These are phyloP conservation scores for Hordeum marinum DNA, from an alignment of 176 grass and related monocot genomes.

Conservation along the genomic window DNA sequence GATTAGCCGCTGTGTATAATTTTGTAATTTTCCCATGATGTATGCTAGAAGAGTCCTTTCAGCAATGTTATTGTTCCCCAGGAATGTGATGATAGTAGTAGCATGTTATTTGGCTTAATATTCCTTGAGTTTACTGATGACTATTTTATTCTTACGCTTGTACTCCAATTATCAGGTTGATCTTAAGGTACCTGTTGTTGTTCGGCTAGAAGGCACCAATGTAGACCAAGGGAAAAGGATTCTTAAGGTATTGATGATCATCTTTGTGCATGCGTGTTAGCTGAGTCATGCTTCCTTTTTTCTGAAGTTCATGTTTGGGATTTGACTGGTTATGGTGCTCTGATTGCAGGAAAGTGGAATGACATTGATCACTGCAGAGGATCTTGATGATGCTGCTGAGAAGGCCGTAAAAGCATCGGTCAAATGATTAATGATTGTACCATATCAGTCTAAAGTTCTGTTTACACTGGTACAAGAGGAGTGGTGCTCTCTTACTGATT, in stretches of 20 bases:
- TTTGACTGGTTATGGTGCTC: conserved; percentile 13
- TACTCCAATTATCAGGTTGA: conserved; percentile 50
- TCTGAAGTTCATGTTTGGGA: neutral
- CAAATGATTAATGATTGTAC: conserved; percentile 41
- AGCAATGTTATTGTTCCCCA: neutral
- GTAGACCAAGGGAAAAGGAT: conserved; percentile 99
- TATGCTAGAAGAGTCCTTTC: neutral
- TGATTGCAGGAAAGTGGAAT: conserved; percentile 82
- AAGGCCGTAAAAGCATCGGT: conserved; percentile 75
- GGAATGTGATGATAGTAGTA: neutral
- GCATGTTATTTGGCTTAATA: neutral
- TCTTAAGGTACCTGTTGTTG: conserved; percentile 95
- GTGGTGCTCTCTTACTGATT: conserved; percentile 27
- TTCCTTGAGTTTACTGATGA: neutral
- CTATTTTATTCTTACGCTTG: neutral
- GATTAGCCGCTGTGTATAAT: neutral
- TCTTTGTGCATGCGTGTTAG: neutral
- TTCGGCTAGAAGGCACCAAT: conserved; percentile 97
- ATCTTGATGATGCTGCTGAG: conserved; percentile 95
- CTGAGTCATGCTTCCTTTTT: neutral
- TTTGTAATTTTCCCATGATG: neutral
- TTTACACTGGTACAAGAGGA: conserved; percentile 29
- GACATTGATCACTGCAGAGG: conserved; percentile 93
- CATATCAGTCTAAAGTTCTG: conserved; percentile 13
- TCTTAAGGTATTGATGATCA: conserved; percentile 71